Conservation (phyloP, 441 rosid genomes). For the Pelargonium australe region DNA sequence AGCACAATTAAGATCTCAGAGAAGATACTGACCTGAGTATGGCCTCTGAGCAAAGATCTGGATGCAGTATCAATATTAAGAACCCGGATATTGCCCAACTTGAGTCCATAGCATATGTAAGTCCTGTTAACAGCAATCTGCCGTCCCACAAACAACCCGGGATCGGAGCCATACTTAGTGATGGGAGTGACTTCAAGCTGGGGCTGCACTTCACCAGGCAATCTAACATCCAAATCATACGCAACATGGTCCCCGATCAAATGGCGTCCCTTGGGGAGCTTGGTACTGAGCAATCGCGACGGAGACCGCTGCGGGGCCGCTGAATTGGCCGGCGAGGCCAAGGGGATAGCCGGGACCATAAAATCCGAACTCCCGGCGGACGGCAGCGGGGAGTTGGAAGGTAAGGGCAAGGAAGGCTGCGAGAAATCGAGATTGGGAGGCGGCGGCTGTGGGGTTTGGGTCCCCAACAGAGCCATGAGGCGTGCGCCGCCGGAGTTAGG, state of each 20-base stretch:
- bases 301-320: conserved; percentile 7
- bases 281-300: conserved; percentile 42
- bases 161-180: conserved; percentile 73
- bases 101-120: conserved; percentile 83
- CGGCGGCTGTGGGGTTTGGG: conserved; percentile 20
- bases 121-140: conserved; percentile 79
- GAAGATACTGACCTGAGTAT: conserved; percentile 48
- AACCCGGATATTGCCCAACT: conserved; percentile 75
- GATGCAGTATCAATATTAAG: conserved; percentile 81
- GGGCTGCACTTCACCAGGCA: conserved; percentile 62
- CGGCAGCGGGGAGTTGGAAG: not conserved
- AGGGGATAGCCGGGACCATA: conserved; percentile 19
- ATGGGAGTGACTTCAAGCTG: conserved; percentile 80
- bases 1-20: too few relatives aligned
- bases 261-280: conserved; percentile 61
- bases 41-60: conserved; percentile 76
- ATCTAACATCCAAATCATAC: conserved; percentile 53
- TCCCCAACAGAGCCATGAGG: conserved; percentile 62
- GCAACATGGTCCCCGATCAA: conserved; percentile 40
- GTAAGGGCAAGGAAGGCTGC: not conserved
- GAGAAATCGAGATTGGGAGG: conserved; percentile 2
- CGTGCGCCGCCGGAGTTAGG: conserved; percentile 52
- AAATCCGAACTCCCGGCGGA: too few relatives aligned
- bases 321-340: conserved; percentile 31
- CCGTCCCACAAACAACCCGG: conserved; percentile 66